These are phyloP conservation scores for Camellia sinensis DNA, from an alignment of 148 eudicot species.

Conservation along the genomic window DNA sequence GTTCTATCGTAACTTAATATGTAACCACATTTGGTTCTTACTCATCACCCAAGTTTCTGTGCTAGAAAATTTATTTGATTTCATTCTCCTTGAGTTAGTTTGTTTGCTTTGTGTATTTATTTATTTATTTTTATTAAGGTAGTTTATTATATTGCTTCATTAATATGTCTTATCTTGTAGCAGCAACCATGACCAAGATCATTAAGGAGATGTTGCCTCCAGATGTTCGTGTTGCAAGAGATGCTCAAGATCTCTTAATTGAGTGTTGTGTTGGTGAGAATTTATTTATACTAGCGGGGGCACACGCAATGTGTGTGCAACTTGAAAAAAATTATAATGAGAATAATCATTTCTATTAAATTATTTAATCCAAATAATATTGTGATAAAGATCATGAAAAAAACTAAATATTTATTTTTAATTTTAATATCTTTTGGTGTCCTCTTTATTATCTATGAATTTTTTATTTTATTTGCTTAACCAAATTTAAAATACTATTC, in stretches of 20 bases:
- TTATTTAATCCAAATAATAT: too few relatives aligned
- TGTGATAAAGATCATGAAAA: too few relatives aligned
- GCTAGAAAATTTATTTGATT: background rate
- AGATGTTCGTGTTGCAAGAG: constrained; percentile 97
- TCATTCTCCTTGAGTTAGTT: background rate
- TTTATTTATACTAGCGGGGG: background rate
- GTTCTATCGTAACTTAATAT: background rate
- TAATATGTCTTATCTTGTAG: constrained; percentile 16
- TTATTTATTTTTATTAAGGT: too few relatives aligned
- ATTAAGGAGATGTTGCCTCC: constrained; percentile 99
- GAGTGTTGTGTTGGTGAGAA: constrained; percentile 96
- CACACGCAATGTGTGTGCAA: too few relatives aligned
- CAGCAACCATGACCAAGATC: constrained; percentile 98
- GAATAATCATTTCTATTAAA: too few relatives aligned
- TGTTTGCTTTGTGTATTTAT: background rate
- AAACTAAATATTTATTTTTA: too few relatives aligned
- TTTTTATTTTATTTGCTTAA: too few relatives aligned
- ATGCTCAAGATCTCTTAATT: constrained; percentile 90
- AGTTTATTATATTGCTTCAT: background rate
- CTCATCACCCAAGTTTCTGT: background rate
- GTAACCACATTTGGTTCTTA: too few relatives aligned
- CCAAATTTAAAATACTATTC: too few relatives aligned
- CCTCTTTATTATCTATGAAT: too few relatives aligned
- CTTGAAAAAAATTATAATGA: too few relatives aligned
- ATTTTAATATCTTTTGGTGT: too few relatives aligned